These are phyloP conservation scores for Leptographium radiaticola DNA, from an alignment of 2,329 filamentous ascomycete species.

Conservation along the genomic window DNA sequence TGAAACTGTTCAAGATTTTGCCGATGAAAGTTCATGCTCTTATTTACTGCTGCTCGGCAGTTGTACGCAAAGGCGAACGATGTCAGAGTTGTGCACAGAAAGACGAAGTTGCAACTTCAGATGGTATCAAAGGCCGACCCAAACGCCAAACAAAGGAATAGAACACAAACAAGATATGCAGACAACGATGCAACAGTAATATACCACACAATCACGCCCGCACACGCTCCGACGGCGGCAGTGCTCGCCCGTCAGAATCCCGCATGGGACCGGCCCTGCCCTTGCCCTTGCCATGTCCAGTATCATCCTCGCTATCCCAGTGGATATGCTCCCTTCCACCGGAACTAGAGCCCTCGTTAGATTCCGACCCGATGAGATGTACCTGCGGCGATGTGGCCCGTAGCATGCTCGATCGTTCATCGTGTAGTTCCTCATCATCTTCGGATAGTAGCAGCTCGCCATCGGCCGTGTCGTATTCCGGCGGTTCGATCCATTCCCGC, in stretches of 20 bases:
- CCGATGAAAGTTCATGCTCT: too few relatives aligned
- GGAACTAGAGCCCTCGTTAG: conserved; percentile 8
- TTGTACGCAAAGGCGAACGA: background rate
- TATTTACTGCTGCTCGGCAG: too few relatives aligned
- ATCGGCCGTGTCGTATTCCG: conserved; percentile 60
- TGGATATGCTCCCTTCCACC: conserved; percentile 11
- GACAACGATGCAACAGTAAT: background rate
- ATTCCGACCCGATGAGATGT: conserved; percentile 9
- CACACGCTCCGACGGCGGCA: conserved; percentile 43
- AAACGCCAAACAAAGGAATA: background rate
- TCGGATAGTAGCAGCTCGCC: conserved; percentile 48
- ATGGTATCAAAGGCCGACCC: background rate
- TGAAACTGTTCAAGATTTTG: too few relatives aligned
- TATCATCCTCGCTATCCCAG: conserved; percentile 28
- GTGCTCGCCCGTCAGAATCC: conserved; percentile 35
- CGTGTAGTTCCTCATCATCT: conserved; percentile 36
- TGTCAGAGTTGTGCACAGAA: background rate
- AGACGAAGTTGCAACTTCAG: background rate
- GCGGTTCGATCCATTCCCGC: conserved; percentile 67
- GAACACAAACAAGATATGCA: background rate
- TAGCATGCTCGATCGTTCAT: conserved; percentile 17
- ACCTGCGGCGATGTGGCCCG: conserved; percentile 18
- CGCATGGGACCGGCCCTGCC: conserved; percentile 23
- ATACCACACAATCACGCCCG: conserved; percentile 16
- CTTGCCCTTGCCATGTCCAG: conserved; percentile 33